Conservation (phyloP, 202 grass and related monocot genomes). For the Thinopyrum obtusiflorum region DNA sequence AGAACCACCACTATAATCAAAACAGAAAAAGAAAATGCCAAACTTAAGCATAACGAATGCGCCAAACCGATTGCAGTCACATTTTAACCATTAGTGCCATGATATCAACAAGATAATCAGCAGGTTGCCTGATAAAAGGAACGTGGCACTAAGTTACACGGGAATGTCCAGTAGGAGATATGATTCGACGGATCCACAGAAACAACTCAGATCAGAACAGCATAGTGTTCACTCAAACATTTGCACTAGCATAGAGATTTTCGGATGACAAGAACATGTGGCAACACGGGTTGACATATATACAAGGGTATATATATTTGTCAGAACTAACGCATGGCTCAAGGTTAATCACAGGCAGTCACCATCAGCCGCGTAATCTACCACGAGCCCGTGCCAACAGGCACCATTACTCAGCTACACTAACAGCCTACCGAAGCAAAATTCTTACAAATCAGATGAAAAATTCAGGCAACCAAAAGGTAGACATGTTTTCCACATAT, state of each 20-base stretch:
- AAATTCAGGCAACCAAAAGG: not conserved
- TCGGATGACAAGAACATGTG: not conserved
- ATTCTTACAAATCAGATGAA: not conserved
- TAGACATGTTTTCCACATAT: not conserved
- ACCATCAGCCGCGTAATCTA: not conserved
- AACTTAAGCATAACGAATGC: not conserved
- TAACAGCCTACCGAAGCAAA: not conserved
- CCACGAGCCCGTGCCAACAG: no score
- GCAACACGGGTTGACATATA: not conserved
- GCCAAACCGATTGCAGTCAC: not conserved
- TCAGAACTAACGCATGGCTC: not conserved
- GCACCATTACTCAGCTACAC: not conserved
- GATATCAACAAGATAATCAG: no score
- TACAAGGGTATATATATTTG: not conserved
- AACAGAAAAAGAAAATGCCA: not conserved
- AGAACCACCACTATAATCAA: not conserved
- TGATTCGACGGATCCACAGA: not conserved
- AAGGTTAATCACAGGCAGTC: not conserved
- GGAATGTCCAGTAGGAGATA: not conserved
- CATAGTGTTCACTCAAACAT: not conserved
- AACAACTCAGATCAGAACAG: not conserved
- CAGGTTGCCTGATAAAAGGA: not conserved
- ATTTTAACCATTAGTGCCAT: not conserved
- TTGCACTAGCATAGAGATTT: not conserved
- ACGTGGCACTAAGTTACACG: not conserved